phyloP scores from a whole-genome alignment of 139 green algal species.

The Coccomyxa sp. region DNA sequence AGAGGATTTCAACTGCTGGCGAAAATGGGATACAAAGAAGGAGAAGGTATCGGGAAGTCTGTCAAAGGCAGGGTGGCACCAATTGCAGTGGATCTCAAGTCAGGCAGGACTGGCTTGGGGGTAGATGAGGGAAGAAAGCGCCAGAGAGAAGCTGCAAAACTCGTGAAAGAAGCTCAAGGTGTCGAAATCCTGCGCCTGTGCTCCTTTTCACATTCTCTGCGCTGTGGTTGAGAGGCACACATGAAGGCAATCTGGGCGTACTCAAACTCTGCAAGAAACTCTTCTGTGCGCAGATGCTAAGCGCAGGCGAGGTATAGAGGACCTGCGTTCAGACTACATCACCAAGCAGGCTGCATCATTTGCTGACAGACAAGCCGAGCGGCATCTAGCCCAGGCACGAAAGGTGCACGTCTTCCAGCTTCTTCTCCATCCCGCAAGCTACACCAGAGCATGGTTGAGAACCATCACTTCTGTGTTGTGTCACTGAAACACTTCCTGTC shows the following conservation, averaged over 20 bases:
- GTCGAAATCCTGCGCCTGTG: not conserved
- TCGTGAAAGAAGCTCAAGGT: not conserved
- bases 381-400: not conserved
- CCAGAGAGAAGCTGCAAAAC: conserved; percentile 11
- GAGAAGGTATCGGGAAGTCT: conserved; percentile 23
- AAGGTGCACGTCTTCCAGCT: not conserved
- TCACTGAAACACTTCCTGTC: not conserved
- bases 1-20: conserved; percentile 39
- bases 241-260: not conserved
- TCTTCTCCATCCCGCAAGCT: not conserved
- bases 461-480: too few relatives aligned
- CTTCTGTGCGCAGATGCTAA: not conserved
- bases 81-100: conserved; percentile 28
- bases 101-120: conserved; percentile 24
- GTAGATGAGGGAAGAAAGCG: conserved; percentile 18
- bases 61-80: conserved; percentile 17
- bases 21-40: conserved; percentile 33
- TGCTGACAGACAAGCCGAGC: not conserved
- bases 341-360: not conserved
- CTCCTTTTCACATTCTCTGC: not conserved
- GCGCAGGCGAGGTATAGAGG: not conserved
- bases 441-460: not conserved
- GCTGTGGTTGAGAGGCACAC: not conserved
- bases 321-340: not conserved
- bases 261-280: not conserved